Evolutionary conservation across 345 rosid genomes (phyloP), one percentile per base, ranked within the genome.

Genomic region (Citrus maxima): DNA sequence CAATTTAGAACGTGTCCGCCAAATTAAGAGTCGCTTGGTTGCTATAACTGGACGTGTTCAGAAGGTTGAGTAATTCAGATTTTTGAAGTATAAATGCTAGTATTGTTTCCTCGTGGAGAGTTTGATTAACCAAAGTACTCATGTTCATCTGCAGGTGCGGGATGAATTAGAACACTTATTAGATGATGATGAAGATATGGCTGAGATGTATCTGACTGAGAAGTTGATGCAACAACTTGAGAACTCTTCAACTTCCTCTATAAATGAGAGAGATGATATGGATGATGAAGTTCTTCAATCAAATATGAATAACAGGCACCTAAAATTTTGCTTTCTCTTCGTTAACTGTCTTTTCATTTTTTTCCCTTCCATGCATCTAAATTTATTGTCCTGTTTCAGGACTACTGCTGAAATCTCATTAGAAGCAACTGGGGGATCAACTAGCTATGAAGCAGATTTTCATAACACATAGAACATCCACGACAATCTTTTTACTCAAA

Each of bases 141-240:
- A 4, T 75, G 30, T 69, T 59, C 63, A 25, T 75, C 34, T 78
- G 75, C 83, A 96, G 99, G 97, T 96, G 10, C 84, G 99, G 84
- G 97, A 94, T 84, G 97, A 94, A 65, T 83, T 95, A 76, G 99
- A 93, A 82, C 95, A 95, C 73, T 84, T 95, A 78, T 89, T 95
- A 78, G 99, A 95, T 77, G 98, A 93, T 80, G 99, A 92, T 79
- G 99, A 91, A 40, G 99, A 95, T 84, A 95, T 95, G 98, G 97
- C 95, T 46, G 98, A 95, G 90, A 90, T 95, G 99, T 95, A 95
- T 87, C 87, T 93, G 74, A 95, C 98, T 0, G 99, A 88, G 78
- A 93, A 95, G 71, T 69, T 89, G 80, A 80, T 88, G 79, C 92
- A 86, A 79, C 88, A 86, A 83, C 83, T 89, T 78, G 98, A 94